These are phyloP conservation scores for Podila minutissima DNA, from an alignment of 192 early-diverging fungal genomes.

Conservation along the genomic window DNA sequence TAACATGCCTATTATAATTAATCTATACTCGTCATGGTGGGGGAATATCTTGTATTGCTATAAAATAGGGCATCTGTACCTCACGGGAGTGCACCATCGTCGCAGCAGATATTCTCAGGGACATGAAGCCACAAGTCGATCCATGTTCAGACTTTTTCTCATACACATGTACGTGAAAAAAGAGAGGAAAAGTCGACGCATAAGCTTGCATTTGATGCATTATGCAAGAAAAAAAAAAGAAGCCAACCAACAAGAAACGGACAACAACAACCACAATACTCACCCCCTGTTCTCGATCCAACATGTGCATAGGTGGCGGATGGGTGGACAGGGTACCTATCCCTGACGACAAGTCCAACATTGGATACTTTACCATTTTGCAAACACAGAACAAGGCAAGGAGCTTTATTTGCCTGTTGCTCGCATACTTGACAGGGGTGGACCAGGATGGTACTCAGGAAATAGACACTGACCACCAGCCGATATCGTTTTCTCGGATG, in stretches of 20 bases:
- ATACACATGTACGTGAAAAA: constrained; percentile 61
- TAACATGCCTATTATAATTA: too few relatives aligned
- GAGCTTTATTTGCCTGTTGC: background rate
- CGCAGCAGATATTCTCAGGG: constrained; percentile 60
- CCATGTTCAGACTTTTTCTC: constrained; percentile 78
- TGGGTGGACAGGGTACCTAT: constrained; percentile 64
- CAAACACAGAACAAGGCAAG: constrained; percentile 57
- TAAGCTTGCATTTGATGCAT: background rate
- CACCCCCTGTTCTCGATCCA: constrained; percentile 1
- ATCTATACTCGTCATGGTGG: too few relatives aligned
- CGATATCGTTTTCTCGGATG: background rate
- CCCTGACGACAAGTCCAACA: constrained; percentile 65
- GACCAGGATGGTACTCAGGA: background rate
- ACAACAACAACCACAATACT: constrained; percentile 1
- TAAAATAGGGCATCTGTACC: constrained; percentile 55
- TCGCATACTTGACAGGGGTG: background rate
- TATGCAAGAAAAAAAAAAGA: background rate
- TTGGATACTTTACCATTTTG: constrained; percentile 55
- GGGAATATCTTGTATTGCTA: constrained; percentile 4
- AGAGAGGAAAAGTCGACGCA: background rate
- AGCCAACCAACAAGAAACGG: background rate
- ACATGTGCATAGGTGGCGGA: constrained; percentile 58
- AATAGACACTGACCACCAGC: background rate
- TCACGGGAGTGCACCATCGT: constrained; percentile 64
- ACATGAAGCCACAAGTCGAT: constrained; percentile 64